These are phyloP conservation scores for Scleroderma citrinum DNA, from an alignment of 768 basidiomycete species.

Conservation along the genomic window DNA sequence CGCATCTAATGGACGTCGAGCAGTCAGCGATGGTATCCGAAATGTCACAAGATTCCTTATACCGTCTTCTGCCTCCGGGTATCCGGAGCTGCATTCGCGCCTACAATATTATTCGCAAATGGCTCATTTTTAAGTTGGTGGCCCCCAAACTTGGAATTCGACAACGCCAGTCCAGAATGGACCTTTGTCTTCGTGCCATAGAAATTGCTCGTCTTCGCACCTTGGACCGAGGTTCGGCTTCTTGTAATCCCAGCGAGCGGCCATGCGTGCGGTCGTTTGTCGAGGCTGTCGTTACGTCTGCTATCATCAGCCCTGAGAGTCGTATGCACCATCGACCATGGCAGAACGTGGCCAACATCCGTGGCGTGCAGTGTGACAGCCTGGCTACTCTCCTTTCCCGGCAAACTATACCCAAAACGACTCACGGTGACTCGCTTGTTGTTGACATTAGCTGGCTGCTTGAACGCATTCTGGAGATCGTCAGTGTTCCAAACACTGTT, in stretches of 20 bases:
- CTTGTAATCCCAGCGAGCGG: constrained; percentile 41
- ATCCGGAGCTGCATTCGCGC: constrained; percentile 74
- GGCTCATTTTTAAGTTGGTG: constrained; percentile 67
- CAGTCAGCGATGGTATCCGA: constrained; percentile 70
- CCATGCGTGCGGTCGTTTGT: constrained; percentile 75
- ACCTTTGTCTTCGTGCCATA: constrained; percentile 61
- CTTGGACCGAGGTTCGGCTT: constrained; percentile 33
- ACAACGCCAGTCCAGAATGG: constrained; percentile 65
- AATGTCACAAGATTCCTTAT: constrained; percentile 60
- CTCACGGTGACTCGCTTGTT: constrained; percentile 48
- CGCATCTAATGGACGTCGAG: constrained; percentile 65
- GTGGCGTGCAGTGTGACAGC: constrained; percentile 59
- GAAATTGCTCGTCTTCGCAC: constrained; percentile 67
- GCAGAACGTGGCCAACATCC: constrained; percentile 61
- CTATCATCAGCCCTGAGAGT: constrained; percentile 72
- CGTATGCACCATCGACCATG: constrained; percentile 74
- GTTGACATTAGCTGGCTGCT: constrained; percentile 81
- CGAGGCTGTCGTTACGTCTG: constrained; percentile 71
- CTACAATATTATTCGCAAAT: constrained; percentile 71
- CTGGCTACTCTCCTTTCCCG: constrained; percentile 50
- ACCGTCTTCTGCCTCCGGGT: constrained; percentile 69
- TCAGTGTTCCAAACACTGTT: constrained; percentile 67
- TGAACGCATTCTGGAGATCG: constrained; percentile 75
- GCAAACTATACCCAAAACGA: constrained; percentile 39
- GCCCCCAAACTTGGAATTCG: constrained; percentile 58